These are phyloP conservation scores for Ceriops zippeliana DNA, from an alignment of 345 rosid species.

Conservation along the genomic window DNA sequence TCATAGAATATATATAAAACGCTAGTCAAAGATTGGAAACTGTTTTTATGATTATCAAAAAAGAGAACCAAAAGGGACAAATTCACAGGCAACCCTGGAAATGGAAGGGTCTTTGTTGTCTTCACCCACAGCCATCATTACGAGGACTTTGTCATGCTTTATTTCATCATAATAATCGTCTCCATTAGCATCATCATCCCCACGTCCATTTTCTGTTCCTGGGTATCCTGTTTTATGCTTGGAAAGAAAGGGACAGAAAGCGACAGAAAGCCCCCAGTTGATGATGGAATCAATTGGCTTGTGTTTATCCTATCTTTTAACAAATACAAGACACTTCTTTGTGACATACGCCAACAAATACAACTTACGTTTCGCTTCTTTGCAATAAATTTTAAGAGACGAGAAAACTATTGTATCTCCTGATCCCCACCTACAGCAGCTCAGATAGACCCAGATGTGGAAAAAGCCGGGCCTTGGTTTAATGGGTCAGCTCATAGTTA, in stretches of 20 bases:
- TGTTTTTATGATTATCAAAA: slow-evolving; percentile 9
- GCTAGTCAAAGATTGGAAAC: background rate
- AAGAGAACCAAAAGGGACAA: background rate
- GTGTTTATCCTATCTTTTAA: too few species aligned
- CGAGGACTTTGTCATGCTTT: slow-evolving; percentile 29
- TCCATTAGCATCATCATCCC: background rate
- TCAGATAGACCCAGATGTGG: too few species aligned
- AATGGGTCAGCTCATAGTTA: too few species aligned
- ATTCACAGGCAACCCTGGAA: slow-evolving; percentile 18
- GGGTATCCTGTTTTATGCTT: background rate
- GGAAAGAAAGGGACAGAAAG: background rate
- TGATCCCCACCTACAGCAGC: background rate
- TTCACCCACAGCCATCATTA: slow-evolving; percentile 25
- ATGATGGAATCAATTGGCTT: too few species aligned
- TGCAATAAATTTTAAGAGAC: background rate
- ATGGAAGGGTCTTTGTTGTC: slow-evolving; percentile 29
- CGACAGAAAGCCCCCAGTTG: background rate
- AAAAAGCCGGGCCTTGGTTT: too few species aligned
- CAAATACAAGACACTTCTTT: too few species aligned
- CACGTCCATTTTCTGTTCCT: background rate
- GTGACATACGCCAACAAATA: too few species aligned
- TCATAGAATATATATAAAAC: too few species aligned
- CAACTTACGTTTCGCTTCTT: too few species aligned
- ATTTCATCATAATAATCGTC: slow-evolving; percentile 8
- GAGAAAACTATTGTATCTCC: background rate